Base-by-base conservation (phyloP, 139 green algal species). In the Auxenochlorella pyrenoidosa region DNA sequence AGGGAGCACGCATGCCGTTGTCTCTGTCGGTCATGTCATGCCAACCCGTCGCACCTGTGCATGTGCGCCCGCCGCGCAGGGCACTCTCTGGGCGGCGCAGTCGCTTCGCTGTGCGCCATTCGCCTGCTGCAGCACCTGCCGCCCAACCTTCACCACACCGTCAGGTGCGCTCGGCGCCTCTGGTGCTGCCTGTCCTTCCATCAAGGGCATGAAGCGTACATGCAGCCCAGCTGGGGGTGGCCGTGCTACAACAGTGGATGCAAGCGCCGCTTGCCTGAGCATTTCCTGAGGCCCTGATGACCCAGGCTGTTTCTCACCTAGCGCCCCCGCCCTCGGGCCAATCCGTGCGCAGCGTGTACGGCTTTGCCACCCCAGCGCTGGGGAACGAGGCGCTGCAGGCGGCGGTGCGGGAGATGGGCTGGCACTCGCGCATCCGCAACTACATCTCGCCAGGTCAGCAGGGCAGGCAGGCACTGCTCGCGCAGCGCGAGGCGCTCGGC, bases 351-450 rank as follows among this genome's bases (percentile, higher is more conserved):
- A 84, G 79, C 79, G 44, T 41, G 36, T 85, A 77, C 41, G 87
- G 88, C 84, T 97, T 97, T 89, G 95, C 94, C 30, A 95, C 93
- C 5, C 95, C 95, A 15, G 91, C 94, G 3, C 86, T 97, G 10
- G 95, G 94, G 86, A 97, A 97, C 88, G 79, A 86, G 0, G 94
- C 93, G 36, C 91, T 97, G 54, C 92, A 93, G 4, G 86, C 87
- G 19, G 79, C 95, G 38, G 94, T 96, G 36, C 78, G 87, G 38
- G 89, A 77, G 32, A 83, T 85, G 0, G 91, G 92, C 5, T 97
- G 94, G 94, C 87, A 83, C 0, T 5, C 6, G 5, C 89, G 93
- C 83, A 93, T 97, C 85, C 75, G 79, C 30, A 96, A 93, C 79
- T 96, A 94, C 79, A 85, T 93, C 34, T 77, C 94, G 28, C 94